phyloP scores from a whole-genome alignment of 1,284 basidiomycete species.

The Sanghuangporus weigelae region DNA sequence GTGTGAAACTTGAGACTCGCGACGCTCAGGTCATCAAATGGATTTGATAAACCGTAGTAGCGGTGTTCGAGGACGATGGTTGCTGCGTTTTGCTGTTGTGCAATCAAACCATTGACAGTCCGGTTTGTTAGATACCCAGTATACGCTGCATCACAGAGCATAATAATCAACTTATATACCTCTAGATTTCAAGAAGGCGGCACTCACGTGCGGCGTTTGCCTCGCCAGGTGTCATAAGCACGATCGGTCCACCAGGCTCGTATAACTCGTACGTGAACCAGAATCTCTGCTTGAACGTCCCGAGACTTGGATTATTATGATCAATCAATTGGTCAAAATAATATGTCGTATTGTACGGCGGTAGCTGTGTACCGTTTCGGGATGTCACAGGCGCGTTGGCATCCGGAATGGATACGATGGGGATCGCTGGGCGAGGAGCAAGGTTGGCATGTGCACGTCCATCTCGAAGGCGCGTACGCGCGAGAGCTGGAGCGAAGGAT shows the following conservation, averaged over 20 bases:
- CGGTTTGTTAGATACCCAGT: constrained; percentile 54
- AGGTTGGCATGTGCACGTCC: constrained; percentile 34
- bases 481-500: neutral
- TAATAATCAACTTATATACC: neutral
- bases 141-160: constrained; percentile 35
- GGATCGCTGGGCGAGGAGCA: constrained; percentile 32
- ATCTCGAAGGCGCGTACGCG: neutral
- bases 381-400: constrained; percentile 34
- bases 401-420: constrained; percentile 25
- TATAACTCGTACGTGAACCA: constrained; percentile 65
- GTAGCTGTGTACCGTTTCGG: constrained; percentile 33
- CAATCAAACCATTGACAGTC: constrained; percentile 62
- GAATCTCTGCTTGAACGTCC: constrained; percentile 73
- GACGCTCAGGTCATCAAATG: constrained; percentile 55
- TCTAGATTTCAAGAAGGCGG: neutral
- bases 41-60: constrained; percentile 51
- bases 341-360: constrained; percentile 47
- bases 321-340: constrained; percentile 69
- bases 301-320: constrained; percentile 61
- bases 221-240: constrained; percentile 52
- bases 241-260: constrained; percentile 57
- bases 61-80: constrained; percentile 57
- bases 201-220: constrained; percentile 36
- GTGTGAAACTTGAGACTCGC: constrained; percentile 55
- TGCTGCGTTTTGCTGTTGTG: constrained; percentile 59